Base-by-base conservation (phyloP, 2,329 filamentous ascomycete genomes). In the Xylariaceae sp. region DNA sequence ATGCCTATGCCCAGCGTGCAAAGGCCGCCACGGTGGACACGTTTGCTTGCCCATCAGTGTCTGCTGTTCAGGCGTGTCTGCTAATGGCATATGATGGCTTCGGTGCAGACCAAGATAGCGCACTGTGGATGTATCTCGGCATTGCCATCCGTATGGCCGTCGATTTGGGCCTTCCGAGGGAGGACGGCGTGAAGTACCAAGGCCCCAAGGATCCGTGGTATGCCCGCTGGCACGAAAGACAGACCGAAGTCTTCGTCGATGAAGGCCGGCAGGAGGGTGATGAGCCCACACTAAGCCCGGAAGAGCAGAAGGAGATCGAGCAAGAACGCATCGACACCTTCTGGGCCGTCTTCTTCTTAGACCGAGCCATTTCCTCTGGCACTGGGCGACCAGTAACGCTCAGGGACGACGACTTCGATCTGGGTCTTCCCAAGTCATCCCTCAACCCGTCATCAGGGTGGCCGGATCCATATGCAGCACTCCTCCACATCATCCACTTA, bases 41-140 rank as follows among this genome's bases (percentile, higher is more conserved):
- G 0, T 92, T 95, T 58, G 83, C 89, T 0, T 94, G 88, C 57
- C 91, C 91, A 0, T 91, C 87, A 2, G 86, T 95, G 1, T 88
- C 88, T 20, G 91, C 90, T 8, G 89, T 94, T 0, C 92, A 96
- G 64, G 90, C 91, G 0, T 92, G 88, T 42, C 73, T 96, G 9
- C 75, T 96, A 23, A 83, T 96, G 73, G 91, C 91, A 0, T 96
- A 96, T 66, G 91, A 95, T 61, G 88, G 92, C 36, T 96, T 96
- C 62, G 92, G 91, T 1, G 89, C 89, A 9, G 90, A 91, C 60
- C 89, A 92, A 63, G 92, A 96, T 66, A 95, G 91, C 68, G 90
- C 91, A 0, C 72, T 96, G 6, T 96, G 92, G 91, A 95, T 96
- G 91, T 96, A 95, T 67, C 78, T 96, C 1, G 92, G 91, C 0